Percentiles rank a stretch among this genome's conserved stretches.
Conservation (phyloP, 176 grass and related monocot genomes). For the Pontederia crassipes region DNA sequence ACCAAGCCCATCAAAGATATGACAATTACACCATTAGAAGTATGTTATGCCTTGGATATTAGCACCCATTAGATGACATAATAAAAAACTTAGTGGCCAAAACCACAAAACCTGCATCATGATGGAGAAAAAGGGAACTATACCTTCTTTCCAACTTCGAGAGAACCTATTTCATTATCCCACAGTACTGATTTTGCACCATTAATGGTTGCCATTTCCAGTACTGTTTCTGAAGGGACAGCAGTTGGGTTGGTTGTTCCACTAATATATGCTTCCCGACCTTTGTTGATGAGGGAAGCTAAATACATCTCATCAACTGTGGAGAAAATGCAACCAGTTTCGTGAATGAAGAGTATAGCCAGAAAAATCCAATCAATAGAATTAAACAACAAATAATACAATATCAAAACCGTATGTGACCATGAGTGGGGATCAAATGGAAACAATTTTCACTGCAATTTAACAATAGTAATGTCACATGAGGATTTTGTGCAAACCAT, state of each 20-base stretch:
- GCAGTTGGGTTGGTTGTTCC: slow-evolving; percentile 71
- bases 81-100: background rate
- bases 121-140: slow-evolving; percentile 14
- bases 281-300: slow-evolving; percentile 93
- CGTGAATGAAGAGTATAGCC: background rate
- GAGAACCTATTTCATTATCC: slow-evolving; percentile 85
- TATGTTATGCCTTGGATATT: no score
- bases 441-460: no score
- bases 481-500: no score
- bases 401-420: no score
- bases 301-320: slow-evolving; percentile 97
- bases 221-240: slow-evolving; percentile 54
- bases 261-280: slow-evolving; percentile 56
- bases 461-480: no score
- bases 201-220: slow-evolving; percentile 77
- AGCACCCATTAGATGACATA: no score
- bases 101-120: slow-evolving; percentile 4
- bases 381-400: background rate
- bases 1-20: no score
- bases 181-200: slow-evolving; percentile 84
- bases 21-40: no score
- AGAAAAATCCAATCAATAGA: background rate
- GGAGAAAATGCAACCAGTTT: background rate
- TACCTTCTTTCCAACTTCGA: slow-evolving; percentile 86
- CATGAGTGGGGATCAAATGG: no score